Base-by-base conservation (phyloP, 441 rosid species). In the Adansonia madagascariensis region DNA sequence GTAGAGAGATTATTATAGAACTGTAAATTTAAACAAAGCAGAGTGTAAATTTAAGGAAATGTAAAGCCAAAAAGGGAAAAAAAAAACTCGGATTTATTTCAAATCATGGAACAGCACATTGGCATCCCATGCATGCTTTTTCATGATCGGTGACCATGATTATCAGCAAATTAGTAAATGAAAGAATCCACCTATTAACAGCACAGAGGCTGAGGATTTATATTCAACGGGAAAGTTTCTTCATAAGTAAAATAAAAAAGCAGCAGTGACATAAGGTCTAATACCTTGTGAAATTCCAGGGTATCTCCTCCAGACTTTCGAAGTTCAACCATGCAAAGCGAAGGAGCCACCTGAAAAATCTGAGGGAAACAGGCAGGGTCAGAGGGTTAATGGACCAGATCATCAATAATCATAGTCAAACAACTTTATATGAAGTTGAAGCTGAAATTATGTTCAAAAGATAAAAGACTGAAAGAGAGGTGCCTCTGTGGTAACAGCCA, bases 341-440 rank as follows among this genome's bases (percentile, higher is more conserved):
- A 93, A 80, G 99, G 99, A 77, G 98, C 99, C 78, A 97, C 99
- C 88, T 97, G 93, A 87, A 88, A 91, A 70, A 97, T 91, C 98
- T 97, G 91, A 71, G 71, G 11, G 17, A 27, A 43, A 46, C 47
- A 9, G 5, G 27, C 70, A 61, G 52, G 6, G 22, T 4, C 10
- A 6, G 22, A 53, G 50, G 8, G 46, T 39, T 22, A 2, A 9
- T 50, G 11, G 53, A 70, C 43, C 6, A 31, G 47, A 71, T 43
- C 14, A 31, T 24, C 46, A 24, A 22, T 5, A 15, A 44, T 14
- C 53, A 74, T 15, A 1, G 31, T 46, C 69, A 61, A 41, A 52
- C 24, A 0, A 53, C 63, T 53, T 20, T 71, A 66, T 31, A 61
- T 17, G 46, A 31, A 61, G 14, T 59, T 53, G 31, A 49, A 74